Conservation (phyloP, 2,329 filamentous ascomycete genomes). For the Orbilia brochopaga region DNA sequence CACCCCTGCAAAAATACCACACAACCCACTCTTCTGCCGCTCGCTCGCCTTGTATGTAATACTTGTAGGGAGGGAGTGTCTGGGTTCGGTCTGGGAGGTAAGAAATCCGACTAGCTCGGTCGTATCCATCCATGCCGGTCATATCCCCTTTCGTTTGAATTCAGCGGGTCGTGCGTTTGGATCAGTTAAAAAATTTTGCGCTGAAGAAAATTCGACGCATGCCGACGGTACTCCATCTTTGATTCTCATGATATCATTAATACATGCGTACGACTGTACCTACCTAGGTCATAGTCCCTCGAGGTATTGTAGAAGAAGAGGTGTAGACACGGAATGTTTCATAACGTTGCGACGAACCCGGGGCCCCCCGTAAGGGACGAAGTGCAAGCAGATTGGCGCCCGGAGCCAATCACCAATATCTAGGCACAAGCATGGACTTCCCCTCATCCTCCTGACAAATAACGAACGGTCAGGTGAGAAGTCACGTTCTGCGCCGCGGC, state of each 20-base stretch:
- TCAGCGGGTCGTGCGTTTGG: neutral
- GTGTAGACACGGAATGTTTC: conserved; percentile 47
- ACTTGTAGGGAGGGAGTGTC: neutral
- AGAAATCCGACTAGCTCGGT: no score
- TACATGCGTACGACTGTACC: no score
- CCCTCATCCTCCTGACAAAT: neutral
- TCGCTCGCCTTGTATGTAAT: no score
- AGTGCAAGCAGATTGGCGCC: conserved; percentile 39
- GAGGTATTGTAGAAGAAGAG: no score
- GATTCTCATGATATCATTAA: neutral
- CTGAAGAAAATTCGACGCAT: neutral
- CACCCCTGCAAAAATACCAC: conserved; percentile 50
- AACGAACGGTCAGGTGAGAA: conserved; percentile 22
- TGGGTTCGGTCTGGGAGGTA: no score
- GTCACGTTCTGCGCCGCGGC: conserved; percentile 27
- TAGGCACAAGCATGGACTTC: no score
- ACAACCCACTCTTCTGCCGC: conserved; percentile 48
- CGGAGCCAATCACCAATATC: conserved; percentile 9
- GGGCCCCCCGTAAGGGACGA: no score
- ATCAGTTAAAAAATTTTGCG: neutral
- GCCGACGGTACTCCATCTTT: neutral
- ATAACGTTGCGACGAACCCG: conserved; percentile 12
- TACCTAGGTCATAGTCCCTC: no score
- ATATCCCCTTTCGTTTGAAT: conserved; percentile 4
- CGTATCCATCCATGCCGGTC: neutral